Base-by-base conservation (phyloP, 2,329 filamentous ascomycete genomes). In the Coniochaeta ligniaria region DNA sequence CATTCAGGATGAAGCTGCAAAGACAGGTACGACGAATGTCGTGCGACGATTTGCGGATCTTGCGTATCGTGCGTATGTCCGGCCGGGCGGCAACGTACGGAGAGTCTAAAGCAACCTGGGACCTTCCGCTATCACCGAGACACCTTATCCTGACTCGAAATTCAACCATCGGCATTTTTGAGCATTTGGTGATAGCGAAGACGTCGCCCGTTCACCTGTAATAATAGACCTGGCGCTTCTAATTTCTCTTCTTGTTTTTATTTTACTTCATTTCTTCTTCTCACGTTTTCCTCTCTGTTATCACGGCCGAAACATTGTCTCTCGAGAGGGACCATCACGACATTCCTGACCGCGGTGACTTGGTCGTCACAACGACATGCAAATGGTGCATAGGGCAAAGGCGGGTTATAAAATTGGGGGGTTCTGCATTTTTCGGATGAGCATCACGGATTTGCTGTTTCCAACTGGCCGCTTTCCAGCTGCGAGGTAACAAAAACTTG, bases 41-140 rank as follows among this genome's bases (percentile, higher is more conserved):
- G 84, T 89, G 59, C 84, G 88, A 63, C 82, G 87, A n/a, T 78
- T 91, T 60, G 84, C 86, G 65, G 85, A 88, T 62, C 82, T 91
- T 71, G 87, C 86, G 3, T 77, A 82, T 28, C 78, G 84, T 63
- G 84, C 85, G 22, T 87, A 82, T 65, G 78, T 84, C 60, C 75
- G 75, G 35, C 82, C 81, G 2, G 82, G 80, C 12, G 74, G 76
- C 65, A 83, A 82, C 67, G 82, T 76, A 6, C 60, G 38, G 36
- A 47, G 16, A 17, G 56, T n/a, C 36, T 41, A 33, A 31, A 31
- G 17, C 38, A 9, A 41, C 16, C 4, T 5, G 5, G 11, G 16
- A n/a, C 38, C 11, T 16, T 9, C 6, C 9, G 17, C 35, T 41
- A 41, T 41, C 38, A 41, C 17, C 17, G 17, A 41, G 16, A 41